These are phyloP conservation scores for Solanum boliviense DNA, from an alignment of 257 asterid genomes.

Conservation along the genomic window DNA sequence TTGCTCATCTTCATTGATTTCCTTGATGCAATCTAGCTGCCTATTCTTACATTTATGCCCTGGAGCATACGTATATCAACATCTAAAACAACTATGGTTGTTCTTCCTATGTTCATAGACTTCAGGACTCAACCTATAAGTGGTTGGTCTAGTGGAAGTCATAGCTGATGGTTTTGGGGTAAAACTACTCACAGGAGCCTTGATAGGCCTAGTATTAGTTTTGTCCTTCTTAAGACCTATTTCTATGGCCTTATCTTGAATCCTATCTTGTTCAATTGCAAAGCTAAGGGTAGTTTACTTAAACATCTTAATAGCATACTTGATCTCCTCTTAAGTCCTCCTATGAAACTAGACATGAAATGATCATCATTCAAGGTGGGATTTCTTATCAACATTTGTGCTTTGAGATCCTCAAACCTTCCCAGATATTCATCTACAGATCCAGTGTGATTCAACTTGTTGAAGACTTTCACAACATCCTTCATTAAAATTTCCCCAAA, in stretches of 20 bases:
- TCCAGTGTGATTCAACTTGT: too few species aligned
- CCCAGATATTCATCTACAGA: background rate
- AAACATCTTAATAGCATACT: too few species aligned
- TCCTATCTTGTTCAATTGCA: too few species aligned
- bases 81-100: too few species aligned
- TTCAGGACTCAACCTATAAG: background rate
- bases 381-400: too few species aligned
- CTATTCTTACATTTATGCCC: background rate
- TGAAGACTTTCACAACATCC: background rate
- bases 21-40: too few species aligned
- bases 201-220: background rate
- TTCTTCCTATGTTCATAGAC: background rate
- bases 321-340: background rate
- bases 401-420: background rate
- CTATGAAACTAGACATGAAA: background rate
- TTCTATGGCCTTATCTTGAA: too few species aligned
- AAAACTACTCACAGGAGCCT: background rate
- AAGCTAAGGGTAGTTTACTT: too few species aligned
- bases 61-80: too few species aligned
- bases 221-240: too few species aligned
- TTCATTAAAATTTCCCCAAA: background rate
- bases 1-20: background rate
- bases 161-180: background rate
- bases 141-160: background rate
- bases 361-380: background rate